These are phyloP conservation scores for Cryptococcus wingfieldii DNA, from an alignment of 1,284 basidiomycete species.

Conservation along the genomic window DNA sequence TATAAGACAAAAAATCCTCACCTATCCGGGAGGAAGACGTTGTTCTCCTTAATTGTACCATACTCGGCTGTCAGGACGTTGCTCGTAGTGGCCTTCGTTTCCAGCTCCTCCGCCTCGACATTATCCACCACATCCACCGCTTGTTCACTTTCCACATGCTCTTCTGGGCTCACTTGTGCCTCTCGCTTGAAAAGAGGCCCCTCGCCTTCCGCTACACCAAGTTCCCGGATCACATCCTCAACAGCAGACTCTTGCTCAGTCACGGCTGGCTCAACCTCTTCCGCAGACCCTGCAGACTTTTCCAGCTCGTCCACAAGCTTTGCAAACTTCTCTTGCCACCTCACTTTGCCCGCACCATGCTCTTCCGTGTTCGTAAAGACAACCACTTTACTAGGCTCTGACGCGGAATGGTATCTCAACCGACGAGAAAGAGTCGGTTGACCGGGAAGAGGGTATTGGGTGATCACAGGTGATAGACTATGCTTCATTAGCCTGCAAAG, in stretches of 20 bases:
- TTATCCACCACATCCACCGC: neutral
- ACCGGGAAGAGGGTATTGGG: constrained; percentile 10
- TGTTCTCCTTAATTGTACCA: neutral
- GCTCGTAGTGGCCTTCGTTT: neutral
- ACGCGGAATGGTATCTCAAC: constrained; percentile 7
- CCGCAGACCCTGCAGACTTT: constrained; percentile 1
- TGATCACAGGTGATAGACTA: constrained; percentile 13
- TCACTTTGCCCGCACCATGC: neutral
- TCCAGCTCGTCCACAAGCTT: constrained; percentile 4
- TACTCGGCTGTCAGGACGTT: neutral
- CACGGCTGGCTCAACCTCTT: neutral
- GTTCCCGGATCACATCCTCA: neutral
- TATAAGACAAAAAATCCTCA: neutral
- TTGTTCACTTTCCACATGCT: neutral
- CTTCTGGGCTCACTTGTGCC: neutral
- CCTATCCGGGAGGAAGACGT: constrained; percentile 13
- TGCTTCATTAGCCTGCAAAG: neutral
- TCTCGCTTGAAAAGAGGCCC: neutral
- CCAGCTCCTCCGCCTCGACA: neutral
- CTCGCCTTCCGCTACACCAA: no score
- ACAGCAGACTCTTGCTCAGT: neutral
- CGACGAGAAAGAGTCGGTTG: constrained; percentile 1
- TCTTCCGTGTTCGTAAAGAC: constrained; percentile 5
- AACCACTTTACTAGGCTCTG: constrained; percentile 1
- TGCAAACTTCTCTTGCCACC: neutral